Conservation (phyloP, 352 stramenopile species). For the Pythium myriotylum region DNA sequence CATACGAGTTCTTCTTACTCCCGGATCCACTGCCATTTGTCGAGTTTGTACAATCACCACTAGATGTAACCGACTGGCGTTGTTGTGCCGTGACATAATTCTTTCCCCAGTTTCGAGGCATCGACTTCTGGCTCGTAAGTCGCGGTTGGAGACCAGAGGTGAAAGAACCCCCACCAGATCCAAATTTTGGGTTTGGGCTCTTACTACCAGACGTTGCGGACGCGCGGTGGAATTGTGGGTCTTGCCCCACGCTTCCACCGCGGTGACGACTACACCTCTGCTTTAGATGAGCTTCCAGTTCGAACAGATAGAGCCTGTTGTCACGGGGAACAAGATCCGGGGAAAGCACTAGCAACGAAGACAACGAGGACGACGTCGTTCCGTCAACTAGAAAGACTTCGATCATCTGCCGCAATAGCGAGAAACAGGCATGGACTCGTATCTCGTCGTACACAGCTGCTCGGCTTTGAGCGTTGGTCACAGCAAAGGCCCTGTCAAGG, state of each 20-base stretch:
- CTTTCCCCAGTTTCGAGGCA: conserved; percentile 75
- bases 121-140: conserved; percentile 36
- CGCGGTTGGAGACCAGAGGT: conserved; percentile 6
- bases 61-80: conserved; percentile 23
- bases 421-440: conserved; percentile 57
- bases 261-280: conserved; percentile 50
- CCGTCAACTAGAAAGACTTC: conserved; percentile 59
- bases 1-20: neutral
- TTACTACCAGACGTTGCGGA: conserved; percentile 26
- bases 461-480: neutral
- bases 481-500: conserved; percentile 20
- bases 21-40: neutral
- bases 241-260: conserved; percentile 25
- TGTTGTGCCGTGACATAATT: conserved; percentile 35
- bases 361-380: conserved; percentile 24
- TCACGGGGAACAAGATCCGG: conserved; percentile 47
- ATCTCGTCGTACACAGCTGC: conserved; percentile 45
- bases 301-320: conserved; percentile 44
- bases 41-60: conserved; percentile 17
- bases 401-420: conserved; percentile 53
- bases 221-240: neutral
- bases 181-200: conserved; percentile 32
- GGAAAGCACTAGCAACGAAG: conserved; percentile 43
- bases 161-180: conserved; percentile 8
- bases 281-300: conserved; percentile 58